phyloP scores from a whole-genome alignment of 2,329 filamentous ascomycete species.

The Ascosphaera pollenicola region DNA sequence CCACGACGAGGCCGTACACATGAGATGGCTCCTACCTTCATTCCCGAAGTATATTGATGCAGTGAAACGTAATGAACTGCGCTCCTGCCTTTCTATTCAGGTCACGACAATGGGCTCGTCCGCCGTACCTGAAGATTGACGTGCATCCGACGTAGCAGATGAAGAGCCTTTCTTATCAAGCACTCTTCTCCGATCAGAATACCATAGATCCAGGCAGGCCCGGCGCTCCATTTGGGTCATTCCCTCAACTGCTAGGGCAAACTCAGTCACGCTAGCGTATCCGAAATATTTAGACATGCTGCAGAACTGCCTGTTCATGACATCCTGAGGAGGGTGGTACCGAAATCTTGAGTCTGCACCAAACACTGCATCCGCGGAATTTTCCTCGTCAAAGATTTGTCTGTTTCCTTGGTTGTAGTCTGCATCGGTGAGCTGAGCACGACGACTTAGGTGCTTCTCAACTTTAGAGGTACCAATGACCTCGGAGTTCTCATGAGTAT shows the following conservation, averaged over 20 bases:
- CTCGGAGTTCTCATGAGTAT: slow-evolving; percentile 91
- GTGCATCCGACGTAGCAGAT: too few relatives aligned
- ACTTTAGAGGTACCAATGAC: slow-evolving; percentile 81
- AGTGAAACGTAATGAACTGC: too few relatives aligned
- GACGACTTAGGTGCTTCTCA: slow-evolving; percentile 63
- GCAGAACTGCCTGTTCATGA: slow-evolving; percentile 68
- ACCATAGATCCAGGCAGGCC: slow-evolving; percentile 61
- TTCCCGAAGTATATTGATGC: too few relatives aligned
- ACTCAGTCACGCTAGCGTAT: slow-evolving; percentile 54
- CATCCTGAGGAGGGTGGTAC: slow-evolving; percentile 53
- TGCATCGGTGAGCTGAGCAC: slow-evolving; percentile 33
- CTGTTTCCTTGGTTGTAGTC: slow-evolving; percentile 12
- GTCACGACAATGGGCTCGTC: too few relatives aligned
- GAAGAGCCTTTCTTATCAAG: slow-evolving; percentile 5
- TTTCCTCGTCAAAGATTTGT: slow-evolving; percentile 13
- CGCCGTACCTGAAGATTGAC: too few relatives aligned
- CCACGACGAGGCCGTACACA: too few relatives aligned
- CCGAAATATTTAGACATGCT: slow-evolving; percentile 67
- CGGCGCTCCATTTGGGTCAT: slow-evolving; percentile 71
- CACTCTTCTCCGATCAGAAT: slow-evolving; percentile 39
- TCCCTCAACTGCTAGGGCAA: slow-evolving; percentile 72
- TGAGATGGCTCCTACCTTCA: too few relatives aligned
- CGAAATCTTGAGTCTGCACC: slow-evolving; percentile 21
- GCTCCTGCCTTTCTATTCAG: too few relatives aligned
- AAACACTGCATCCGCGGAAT: slow-evolving; percentile 3